Evolutionary conservation across 805 yeast species (phyloP).

Genomic region (Yamadazyma tumulicola): DNA sequence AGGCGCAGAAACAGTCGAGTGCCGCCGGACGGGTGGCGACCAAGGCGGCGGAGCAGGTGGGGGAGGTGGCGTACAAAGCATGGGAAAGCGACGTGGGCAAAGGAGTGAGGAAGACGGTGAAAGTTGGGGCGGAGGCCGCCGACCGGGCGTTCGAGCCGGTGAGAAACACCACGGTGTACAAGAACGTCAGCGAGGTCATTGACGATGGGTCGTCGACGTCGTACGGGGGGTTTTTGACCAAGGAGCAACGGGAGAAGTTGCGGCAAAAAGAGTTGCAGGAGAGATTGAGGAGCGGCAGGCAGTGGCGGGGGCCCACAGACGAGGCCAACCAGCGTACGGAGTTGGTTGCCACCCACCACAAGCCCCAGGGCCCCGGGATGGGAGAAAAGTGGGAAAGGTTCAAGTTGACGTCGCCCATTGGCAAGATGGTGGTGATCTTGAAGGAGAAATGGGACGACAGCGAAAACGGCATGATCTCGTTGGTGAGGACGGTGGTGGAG

Average conservation of each 20-base stretch:
- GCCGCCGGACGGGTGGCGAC: constrained; percentile 71
- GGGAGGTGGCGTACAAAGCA: constrained; percentile 82
- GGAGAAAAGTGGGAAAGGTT: constrained; percentile 65
- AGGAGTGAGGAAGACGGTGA: constrained; percentile 83
- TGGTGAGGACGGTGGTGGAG: constrained; percentile 74
- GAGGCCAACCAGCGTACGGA: constrained; percentile 75
- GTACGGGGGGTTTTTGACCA: constrained; percentile 89
- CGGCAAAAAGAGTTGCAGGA: constrained; percentile 50
- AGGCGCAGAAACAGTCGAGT: constrained; percentile 69
- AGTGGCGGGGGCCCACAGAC: constrained; percentile 44
- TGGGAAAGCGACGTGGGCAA: constrained; percentile 96
- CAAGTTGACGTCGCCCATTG: constrained; percentile 65
- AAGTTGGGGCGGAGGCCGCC: constrained; percentile 76
- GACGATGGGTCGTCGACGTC: constrained; percentile 87
- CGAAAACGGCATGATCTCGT: constrained; percentile 84
- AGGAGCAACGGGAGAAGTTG: constrained; percentile 73
- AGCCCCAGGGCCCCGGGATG: constrained; percentile 65
- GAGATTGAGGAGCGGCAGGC: constrained; percentile 59
- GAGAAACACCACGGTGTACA: constrained; percentile 82
- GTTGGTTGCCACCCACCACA: constrained; percentile 76
- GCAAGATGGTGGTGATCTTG: constrained; percentile 57
- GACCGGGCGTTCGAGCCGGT: constrained; percentile 92
- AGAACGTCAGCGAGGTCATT: constrained; percentile 81
- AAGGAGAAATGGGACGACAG: constrained; percentile 85
- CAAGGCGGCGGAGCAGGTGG: constrained; percentile 92